These are phyloP conservation scores for Pneumocystis jirovecii DNA, from an alignment of 1,139 yeast genomes.

Conservation along the genomic window DNA sequence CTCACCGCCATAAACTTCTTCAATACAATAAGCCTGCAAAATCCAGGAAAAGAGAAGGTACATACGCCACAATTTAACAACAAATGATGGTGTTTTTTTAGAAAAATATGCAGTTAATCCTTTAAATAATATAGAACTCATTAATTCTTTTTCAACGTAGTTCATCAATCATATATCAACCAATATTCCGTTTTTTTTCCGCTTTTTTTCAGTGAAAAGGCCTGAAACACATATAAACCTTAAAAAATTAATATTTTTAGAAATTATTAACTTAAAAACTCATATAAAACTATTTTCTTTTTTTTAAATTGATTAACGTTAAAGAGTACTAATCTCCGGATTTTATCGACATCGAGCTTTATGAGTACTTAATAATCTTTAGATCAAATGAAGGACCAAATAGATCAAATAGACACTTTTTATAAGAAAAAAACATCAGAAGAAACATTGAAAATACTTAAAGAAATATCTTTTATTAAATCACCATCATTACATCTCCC, in stretches of 20 bases:
- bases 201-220: neutral
- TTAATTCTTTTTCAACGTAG: neutral
- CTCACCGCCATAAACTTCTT: neutral
- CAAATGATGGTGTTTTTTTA: neutral
- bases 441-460: neutral
- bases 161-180: neutral
- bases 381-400: no score
- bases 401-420: neutral
- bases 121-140: neutral
- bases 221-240: neutral
- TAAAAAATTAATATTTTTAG: no score
- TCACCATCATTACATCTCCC: neutral
- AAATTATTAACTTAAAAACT: neutral
- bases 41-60: neutral
- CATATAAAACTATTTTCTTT: neutral
- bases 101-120: neutral
- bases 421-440: neutral
- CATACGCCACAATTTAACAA: neutral
- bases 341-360: neutral
- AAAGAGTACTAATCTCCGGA: neutral
- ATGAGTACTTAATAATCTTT: no score
- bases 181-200: neutral
- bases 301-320: neutral
- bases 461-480: neutral
- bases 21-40: neutral